These are phyloP conservation scores for Sporothrix mexicana DNA, from an alignment of 2,329 filamentous ascomycete species.

Conservation along the genomic window DNA sequence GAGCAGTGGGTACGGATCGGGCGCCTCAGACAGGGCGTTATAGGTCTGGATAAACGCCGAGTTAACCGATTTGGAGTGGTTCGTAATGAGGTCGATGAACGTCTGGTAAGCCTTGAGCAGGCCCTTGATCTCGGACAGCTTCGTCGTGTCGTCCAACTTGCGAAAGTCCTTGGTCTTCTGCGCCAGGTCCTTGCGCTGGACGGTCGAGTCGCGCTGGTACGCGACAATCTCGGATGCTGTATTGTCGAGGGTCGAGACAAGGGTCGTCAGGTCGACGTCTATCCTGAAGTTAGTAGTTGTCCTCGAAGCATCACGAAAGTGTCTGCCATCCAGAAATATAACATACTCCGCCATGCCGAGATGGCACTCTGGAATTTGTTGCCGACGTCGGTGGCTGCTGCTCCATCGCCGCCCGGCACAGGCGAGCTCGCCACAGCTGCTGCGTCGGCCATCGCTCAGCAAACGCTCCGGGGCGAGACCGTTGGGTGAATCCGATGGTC, in stretches of 20 bases:
- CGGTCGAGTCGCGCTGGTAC: slow-evolving; percentile 92
- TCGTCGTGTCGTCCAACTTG: slow-evolving; percentile 87
- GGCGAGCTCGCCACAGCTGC: slow-evolving; percentile 31
- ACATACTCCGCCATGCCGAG: slow-evolving; percentile 89
- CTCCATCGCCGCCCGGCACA: slow-evolving; percentile 28
- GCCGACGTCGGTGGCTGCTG: slow-evolving; percentile 57
- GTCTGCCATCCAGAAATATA: not conserved
- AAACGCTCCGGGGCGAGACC: slow-evolving; percentile 2
- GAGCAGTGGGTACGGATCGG: slow-evolving; percentile 93
- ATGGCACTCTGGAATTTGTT: slow-evolving; percentile 98
- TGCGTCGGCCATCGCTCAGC: slow-evolving; percentile 36
- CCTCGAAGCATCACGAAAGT: slow-evolving; percentile 21
- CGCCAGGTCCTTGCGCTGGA: slow-evolving; percentile 95
- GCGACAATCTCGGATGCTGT: slow-evolving; percentile 94
- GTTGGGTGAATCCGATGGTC: not conserved
- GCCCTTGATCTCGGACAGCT: slow-evolving; percentile 86
- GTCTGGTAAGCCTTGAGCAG: slow-evolving; percentile 95
- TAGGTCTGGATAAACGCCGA: slow-evolving; percentile 93
- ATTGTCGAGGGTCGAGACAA: slow-evolving; percentile 85
- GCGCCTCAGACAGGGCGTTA: slow-evolving; percentile 90
- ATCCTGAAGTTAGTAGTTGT: slow-evolving; percentile 31
- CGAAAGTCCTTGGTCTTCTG: slow-evolving; percentile 98
- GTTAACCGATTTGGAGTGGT: slow-evolving; percentile 92
- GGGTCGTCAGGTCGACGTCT: slow-evolving; percentile 86
- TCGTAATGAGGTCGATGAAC: slow-evolving; percentile 95